Percentiles rank a stretch among this genome's conserved stretches.
Conservation (phyloP, 495 filamentous ascomycete species). For the Penicillium arizonense region DNA sequence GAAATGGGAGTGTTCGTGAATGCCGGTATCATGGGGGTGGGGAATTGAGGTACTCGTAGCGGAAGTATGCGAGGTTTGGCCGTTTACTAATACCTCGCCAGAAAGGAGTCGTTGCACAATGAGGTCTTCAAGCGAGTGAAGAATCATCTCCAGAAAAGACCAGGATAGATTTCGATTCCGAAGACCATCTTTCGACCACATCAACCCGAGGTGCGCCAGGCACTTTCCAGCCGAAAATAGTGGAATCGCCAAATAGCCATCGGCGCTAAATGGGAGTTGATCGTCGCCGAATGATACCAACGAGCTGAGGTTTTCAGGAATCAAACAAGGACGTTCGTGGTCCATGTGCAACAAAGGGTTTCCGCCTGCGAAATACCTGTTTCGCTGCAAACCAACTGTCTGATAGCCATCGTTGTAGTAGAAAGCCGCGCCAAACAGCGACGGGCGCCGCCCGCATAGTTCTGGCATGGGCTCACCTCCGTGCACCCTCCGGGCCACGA, state of each 20-base stretch:
- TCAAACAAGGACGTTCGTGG: conserved; percentile 71
- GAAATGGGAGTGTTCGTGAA: conserved; percentile 28
- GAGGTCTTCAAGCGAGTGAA: conserved; percentile 75
- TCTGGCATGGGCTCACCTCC: conserved; percentile 50
- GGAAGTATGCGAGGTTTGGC: conserved; percentile 3
- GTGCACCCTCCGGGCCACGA: conserved; percentile 66
- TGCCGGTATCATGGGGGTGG: conserved; percentile 16
- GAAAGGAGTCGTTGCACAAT: conserved; percentile 55
- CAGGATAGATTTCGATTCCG: conserved; percentile 58
- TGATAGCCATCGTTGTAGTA: conserved; percentile 66
- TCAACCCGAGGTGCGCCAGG: conserved; percentile 71
- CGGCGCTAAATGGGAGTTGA: conserved; percentile 56
- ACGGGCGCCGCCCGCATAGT: conserved; percentile 49
- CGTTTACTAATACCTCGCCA: conserved; percentile 9
- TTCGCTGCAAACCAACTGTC: conserved; percentile 50
- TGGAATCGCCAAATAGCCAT: conserved; percentile 72
- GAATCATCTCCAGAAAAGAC: conserved; percentile 69
- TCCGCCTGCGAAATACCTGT: conserved; percentile 65
- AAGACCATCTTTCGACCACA: conserved; percentile 68
- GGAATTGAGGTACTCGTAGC: conserved; percentile 32
- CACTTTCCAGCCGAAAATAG: conserved; percentile 68
- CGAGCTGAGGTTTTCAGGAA: conserved; percentile 60
- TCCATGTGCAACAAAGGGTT: conserved; percentile 69
- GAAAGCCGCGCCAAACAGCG: conserved; percentile 64
- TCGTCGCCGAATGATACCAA: conserved; percentile 62